Evolutionary conservation across 352 stramenopile species (phyloP), one percentile per base, ranked within the genome.

Genomic region (Pythium grandisporangium): DNA sequence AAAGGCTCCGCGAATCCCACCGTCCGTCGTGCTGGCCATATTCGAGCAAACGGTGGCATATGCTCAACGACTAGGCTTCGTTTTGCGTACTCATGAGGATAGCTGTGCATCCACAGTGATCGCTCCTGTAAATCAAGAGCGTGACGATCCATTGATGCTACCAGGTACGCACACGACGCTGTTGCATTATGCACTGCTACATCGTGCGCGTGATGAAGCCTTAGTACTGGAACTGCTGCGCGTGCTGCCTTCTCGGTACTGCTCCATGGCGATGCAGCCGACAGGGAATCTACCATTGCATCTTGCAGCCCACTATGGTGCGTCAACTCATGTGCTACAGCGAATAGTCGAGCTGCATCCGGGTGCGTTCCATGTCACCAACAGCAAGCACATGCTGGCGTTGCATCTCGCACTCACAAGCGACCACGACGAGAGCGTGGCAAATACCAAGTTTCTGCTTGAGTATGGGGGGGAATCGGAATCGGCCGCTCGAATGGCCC

Each of bases 161-260:
- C 7, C 23, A 12, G 50, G 35, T 2, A 79, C 60, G 6, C 42
- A 48, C 13, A 77, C 58, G 17, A 81, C 74, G 6, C 48, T 84
- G 12, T 42, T 88, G 22, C 75, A 85, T 16, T 88, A 81, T 23
- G 55, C 48, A 10, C 39, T 85, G 6, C 38, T 84, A 1, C 66
- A 84, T 42, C 58, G 72, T 16, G 45, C 59, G 5, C 22, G 39
- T 13, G 35, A 46, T n/a, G 48, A 50, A 0, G 27, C 23, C n/a
- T 42, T 80, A 17, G 30, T 81, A 0, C 45, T 58, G 11, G 27
- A 56, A 17, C 16, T 88, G 7, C 19, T 84, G 2, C 37, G 46
- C 1, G 30, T 30, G 5, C 60, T 70, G 45, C 63, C 70, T 3
- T 41, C 34, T 14, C 48, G 63, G 11, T 66, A 58, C 35, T 48